A percentile compares a stretch with the other conserved stretches of the same genome.
Evolutionary conservation across 768 basidiomycete species (phyloP).

Genomic region (Tricholoma furcatifolium): DNA sequence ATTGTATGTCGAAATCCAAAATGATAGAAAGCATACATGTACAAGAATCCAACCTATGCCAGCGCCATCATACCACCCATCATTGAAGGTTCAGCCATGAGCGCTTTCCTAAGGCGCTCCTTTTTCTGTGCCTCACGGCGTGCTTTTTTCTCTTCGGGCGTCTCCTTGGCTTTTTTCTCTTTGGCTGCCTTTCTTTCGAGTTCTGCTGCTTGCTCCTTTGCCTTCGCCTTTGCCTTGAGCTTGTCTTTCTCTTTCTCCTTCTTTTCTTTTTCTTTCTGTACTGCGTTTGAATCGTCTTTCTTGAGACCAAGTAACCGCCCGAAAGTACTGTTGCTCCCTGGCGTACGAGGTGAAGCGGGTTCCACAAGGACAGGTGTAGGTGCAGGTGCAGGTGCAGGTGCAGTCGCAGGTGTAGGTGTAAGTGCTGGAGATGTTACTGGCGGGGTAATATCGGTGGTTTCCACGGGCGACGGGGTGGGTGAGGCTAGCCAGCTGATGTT

Average conservation of each 20-base stretch:
- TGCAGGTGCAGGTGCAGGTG: not conserved
- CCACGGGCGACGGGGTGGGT: not conserved
- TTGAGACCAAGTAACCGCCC: conserved; percentile 23
- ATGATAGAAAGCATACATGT: not conserved
- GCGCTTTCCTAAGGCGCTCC: conserved; percentile 12
- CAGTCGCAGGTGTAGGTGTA: not conserved
- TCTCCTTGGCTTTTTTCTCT: conserved; percentile 17
- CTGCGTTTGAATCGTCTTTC: conserved; percentile 7
- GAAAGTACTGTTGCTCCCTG: conserved; percentile 18
- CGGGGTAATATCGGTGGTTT: not conserved
- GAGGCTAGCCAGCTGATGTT: conserved; percentile 17
- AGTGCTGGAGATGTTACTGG: not conserved
- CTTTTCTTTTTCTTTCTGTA: not conserved
- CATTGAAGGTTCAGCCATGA: conserved; percentile 13
- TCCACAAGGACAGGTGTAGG: not conserved
- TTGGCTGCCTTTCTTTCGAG: conserved; percentile 31
- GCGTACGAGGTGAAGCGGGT: conserved; percentile 9
- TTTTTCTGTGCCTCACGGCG: conserved; percentile 5
- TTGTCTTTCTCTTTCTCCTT: conserved; percentile 39
- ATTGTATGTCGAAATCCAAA: conserved; percentile 5
- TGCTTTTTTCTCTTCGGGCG: conserved; percentile 16
- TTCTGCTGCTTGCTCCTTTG: conserved; percentile 39
- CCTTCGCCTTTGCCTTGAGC: conserved; percentile 18
- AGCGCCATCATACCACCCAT: conserved; percentile 17
- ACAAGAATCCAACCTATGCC: not conserved